These are phyloP conservation scores for Ziziphus jujuba DNA, from an alignment of 306 rosid species.

Conservation along the genomic window DNA sequence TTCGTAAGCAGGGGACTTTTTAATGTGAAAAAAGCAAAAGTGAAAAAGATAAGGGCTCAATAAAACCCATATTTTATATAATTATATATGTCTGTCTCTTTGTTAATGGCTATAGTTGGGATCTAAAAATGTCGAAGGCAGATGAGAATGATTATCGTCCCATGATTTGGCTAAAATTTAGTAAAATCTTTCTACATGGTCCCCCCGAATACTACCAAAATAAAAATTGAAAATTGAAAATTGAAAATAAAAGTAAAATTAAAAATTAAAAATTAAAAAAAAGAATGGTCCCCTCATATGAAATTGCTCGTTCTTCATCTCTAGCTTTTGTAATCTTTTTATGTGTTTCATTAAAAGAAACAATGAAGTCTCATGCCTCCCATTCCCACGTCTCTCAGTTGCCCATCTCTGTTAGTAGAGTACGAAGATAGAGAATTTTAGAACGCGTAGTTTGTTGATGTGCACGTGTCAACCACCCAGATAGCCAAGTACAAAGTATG, in stretches of 20 bases:
- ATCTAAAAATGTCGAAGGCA: background rate
- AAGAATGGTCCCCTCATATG: slow-evolving; percentile 33
- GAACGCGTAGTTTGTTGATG: slow-evolving; percentile 5
- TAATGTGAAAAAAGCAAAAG: too few relatives aligned
- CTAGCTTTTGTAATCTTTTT: slow-evolving; percentile 6
- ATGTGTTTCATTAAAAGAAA: slow-evolving; percentile 66
- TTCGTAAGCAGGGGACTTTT: too few relatives aligned
- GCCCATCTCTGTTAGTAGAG: slow-evolving; percentile 19
- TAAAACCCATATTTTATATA: too few relatives aligned
- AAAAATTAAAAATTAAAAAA: background rate
- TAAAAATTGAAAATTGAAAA: background rate
- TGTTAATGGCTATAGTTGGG: background rate
- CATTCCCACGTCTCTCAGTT: slow-evolving; percentile 27
- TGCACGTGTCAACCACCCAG: slow-evolving; percentile 42
- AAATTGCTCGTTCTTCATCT: background rate
- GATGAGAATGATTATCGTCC: slow-evolving; percentile 3
- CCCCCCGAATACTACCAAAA: slow-evolving; percentile 14
- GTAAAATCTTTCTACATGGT: slow-evolving; percentile 6
- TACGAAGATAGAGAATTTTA: background rate
- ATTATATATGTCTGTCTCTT: background rate
- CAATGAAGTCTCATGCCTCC: slow-evolving; percentile 38
- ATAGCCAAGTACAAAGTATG: slow-evolving; percentile 11
- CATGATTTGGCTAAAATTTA: background rate
- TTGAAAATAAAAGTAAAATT: background rate
- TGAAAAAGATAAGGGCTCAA: too few relatives aligned